A percentile compares a stretch with the other conserved stretches of the same genome.
Conservation (phyloP, 164 flowering plant species). For the Macadamia tetraphylla region DNA sequence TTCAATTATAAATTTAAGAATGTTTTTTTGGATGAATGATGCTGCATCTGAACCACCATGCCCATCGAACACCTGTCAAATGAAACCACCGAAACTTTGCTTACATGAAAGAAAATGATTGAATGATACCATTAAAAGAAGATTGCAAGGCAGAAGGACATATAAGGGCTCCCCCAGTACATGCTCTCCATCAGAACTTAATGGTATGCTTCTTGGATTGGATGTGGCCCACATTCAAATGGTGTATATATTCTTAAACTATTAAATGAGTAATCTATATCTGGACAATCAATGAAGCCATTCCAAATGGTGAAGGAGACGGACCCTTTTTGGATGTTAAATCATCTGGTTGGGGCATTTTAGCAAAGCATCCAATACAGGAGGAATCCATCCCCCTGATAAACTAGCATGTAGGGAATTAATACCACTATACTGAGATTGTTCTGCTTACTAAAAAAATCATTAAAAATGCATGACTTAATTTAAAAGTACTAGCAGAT, state of each 20-base stretch:
- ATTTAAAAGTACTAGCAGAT: background rate
- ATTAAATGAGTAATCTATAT: background rate
- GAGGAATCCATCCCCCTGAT: no score
- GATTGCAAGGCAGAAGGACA: background rate
- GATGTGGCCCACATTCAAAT: background rate
- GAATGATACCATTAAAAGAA: no score
- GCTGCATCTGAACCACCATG: constrained; percentile 96
- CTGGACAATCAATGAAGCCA: background rate
- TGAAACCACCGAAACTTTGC: constrained; percentile 12
- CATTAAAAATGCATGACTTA: background rate
- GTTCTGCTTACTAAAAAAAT: background rate
- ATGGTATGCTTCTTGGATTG: background rate
- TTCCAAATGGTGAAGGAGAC: background rate
- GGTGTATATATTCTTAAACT: background rate
- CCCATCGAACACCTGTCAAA: constrained; percentile 86
- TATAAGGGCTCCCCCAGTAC: background rate
- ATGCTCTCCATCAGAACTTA: background rate
- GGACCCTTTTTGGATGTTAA: background rate
- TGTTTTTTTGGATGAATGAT: constrained; percentile 49
- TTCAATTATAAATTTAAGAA: constrained; percentile 73
- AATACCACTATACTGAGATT: background rate
- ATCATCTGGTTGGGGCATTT: background rate
- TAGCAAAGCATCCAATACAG: no score
- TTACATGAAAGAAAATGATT: background rate
- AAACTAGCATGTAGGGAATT: no score